A percentile compares a stretch with the other conserved stretches of the same genome.
phyloP scores from a whole-genome alignment of 2,329 filamentous ascomycete species.

The Penicillium sp. region DNA sequence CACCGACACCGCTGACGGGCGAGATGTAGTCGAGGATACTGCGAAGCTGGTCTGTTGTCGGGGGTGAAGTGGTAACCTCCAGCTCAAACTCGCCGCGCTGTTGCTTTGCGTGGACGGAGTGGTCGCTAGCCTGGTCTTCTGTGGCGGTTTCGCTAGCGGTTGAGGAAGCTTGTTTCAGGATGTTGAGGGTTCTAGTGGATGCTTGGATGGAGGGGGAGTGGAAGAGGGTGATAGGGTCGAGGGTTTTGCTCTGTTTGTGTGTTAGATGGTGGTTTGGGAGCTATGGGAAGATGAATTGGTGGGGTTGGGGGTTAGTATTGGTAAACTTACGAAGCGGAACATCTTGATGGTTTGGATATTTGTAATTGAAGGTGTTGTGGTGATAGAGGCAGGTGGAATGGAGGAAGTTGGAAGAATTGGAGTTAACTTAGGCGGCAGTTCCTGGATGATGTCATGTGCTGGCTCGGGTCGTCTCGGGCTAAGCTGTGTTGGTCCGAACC shows the following conservation, averaged over 20 bases:
- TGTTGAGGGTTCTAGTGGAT: slow-evolving; percentile 69
- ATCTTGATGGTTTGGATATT: slow-evolving; percentile 16
- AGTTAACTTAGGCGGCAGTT: slow-evolving; percentile 2
- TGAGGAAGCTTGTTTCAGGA: slow-evolving; percentile 78
- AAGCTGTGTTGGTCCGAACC: not conserved
- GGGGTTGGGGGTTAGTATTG: not conserved
- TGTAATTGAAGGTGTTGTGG: not conserved
- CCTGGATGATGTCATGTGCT: slow-evolving; percentile 15
- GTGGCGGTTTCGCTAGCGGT: slow-evolving; percentile 67
- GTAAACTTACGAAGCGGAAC: slow-evolving; percentile 29
- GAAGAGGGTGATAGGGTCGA: slow-evolving; percentile 95
- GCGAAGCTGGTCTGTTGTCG: slow-evolving; percentile 78
- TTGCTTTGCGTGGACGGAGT: slow-evolving; percentile 59
- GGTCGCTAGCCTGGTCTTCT: slow-evolving; percentile 70
- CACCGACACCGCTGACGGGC: slow-evolving; percentile 46
- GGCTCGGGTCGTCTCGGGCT: slow-evolving; percentile 4
- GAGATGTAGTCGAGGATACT: slow-evolving; percentile 78
- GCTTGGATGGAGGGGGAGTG: slow-evolving; percentile 74
- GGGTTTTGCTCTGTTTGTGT: slow-evolving; percentile 64
- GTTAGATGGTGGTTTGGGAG: slow-evolving; percentile 3
- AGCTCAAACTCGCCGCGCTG: slow-evolving; percentile 77
- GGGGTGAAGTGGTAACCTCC: slow-evolving; percentile 74
- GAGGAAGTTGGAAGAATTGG: not conserved
- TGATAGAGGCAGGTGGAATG: not conserved
- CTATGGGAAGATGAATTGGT: not conserved